Evolutionary conservation across 306 rosid species (phyloP).

Genomic region (Corylus heterophylla): DNA sequence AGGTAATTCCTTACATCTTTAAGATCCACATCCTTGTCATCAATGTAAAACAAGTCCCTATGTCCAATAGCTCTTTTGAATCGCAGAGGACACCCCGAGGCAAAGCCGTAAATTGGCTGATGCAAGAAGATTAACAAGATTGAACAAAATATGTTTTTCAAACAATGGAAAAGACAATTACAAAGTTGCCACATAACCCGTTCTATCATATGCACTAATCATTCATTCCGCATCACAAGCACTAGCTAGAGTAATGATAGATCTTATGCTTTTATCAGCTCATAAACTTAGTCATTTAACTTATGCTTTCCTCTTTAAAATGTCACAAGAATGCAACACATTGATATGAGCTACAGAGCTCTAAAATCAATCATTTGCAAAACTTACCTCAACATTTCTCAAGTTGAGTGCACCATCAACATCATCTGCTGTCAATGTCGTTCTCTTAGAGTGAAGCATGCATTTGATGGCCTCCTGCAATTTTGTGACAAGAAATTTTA

Average conservation of each 20-base stretch:
- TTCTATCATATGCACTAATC: not conserved
- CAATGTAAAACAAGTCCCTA: slow-evolving; percentile 81
- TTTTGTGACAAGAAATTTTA: slow-evolving; percentile 24
- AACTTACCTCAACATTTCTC: slow-evolving; percentile 77
- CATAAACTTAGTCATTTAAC: not conserved
- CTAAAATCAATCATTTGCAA: not conserved
- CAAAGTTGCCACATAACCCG: not conserved
- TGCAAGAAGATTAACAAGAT: slow-evolving; percentile 27
- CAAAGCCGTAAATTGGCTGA: slow-evolving; percentile 84
- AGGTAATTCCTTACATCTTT: slow-evolving; percentile 70
- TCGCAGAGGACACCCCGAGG: slow-evolving; percentile 67
- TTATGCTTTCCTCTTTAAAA: not conserved
- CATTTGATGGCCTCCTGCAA: slow-evolving; percentile 89
- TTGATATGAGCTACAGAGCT: not conserved
- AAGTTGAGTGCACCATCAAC: slow-evolving; percentile 87
- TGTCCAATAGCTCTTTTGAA: slow-evolving; percentile 86
- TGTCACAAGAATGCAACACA: not conserved
- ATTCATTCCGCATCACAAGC: not conserved
- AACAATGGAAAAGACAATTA: slow-evolving; percentile 31
- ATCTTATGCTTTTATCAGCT: not conserved
- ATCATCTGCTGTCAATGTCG: slow-evolving; percentile 63
- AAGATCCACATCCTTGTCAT: slow-evolving; percentile 87
- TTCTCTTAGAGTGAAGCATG: slow-evolving; percentile 83
- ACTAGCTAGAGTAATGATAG: not conserved
- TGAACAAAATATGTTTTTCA: not conserved